Evolutionary conservation across 371 early-diverging fungal genomes (phyloP).

Genomic region (Lichtheimia corymbifera): DNA sequence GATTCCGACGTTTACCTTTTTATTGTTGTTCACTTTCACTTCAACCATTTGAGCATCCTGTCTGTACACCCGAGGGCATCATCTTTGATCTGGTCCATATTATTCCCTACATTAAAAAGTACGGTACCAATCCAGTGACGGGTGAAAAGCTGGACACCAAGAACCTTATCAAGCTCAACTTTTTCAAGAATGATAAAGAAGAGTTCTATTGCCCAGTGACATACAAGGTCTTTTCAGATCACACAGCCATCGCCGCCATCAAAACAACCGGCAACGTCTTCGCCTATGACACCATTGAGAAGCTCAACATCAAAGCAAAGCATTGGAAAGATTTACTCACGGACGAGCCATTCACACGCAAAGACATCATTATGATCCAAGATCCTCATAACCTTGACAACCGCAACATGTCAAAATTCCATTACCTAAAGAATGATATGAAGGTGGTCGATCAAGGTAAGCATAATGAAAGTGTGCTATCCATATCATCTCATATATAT

Average conservation of each 20-base stretch:
- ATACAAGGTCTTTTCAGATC: constrained; percentile 82
- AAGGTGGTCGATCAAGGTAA: constrained; percentile 53
- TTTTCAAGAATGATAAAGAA: constrained; percentile 79
- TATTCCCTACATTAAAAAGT: constrained; percentile 82
- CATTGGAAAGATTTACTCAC: constrained; percentile 87
- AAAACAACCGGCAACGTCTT: constrained; percentile 88
- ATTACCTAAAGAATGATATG: constrained; percentile 71
- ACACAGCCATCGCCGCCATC: constrained; percentile 91
- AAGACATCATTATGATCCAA: constrained; percentile 88
- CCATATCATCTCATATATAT: not conserved
- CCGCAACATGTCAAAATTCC: constrained; percentile 72
- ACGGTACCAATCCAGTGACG: constrained; percentile 86
- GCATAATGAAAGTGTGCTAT: not conserved
- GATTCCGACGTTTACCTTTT: constrained; percentile 78
- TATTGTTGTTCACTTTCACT: constrained; percentile 86
- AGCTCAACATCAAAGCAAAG: constrained; percentile 83
- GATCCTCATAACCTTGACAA: constrained; percentile 84
- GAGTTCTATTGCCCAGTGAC: constrained; percentile 91
- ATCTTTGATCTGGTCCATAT: constrained; percentile 89
- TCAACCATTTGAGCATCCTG: constrained; percentile 85
- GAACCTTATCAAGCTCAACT: constrained; percentile 76
- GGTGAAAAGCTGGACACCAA: constrained; percentile 77
- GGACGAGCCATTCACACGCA: constrained; percentile 82
- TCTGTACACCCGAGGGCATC: constrained; percentile 85
- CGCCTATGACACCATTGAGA: constrained; percentile 84